These are phyloP conservation scores for Botrytis medusae DNA, from an alignment of 2,329 filamentous ascomycete genomes.

Conservation along the genomic window DNA sequence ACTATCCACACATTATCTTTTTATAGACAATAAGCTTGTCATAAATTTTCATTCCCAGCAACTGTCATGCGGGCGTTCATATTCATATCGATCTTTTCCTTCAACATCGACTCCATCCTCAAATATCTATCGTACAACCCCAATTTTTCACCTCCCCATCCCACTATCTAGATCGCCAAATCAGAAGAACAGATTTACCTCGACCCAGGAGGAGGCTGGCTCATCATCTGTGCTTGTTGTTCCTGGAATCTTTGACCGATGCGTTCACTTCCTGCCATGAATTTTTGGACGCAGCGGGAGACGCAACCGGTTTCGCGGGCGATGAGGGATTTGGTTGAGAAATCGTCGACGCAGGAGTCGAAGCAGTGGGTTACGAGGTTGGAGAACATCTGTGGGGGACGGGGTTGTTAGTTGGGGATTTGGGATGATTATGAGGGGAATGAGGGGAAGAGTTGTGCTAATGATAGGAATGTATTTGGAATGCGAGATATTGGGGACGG, in stretches of 20 bases:
- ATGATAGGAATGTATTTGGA: neutral
- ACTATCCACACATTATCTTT: conserved; percentile 4
- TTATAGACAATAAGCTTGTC: neutral
- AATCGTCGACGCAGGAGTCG: conserved; percentile 95
- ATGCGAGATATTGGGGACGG: neutral
- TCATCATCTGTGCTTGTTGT: conserved; percentile 61
- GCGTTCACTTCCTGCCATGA: conserved; percentile 86
- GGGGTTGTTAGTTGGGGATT: neutral
- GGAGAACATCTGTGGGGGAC: conserved; percentile 52
- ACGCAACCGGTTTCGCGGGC: conserved; percentile 89
- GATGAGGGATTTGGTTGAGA: conserved; percentile 93
- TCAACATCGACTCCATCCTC: neutral
- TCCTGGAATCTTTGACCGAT: conserved; percentile 87
- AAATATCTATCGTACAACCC: conserved; percentile 8
- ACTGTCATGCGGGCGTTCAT: neutral
- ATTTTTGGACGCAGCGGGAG: conserved; percentile 93
- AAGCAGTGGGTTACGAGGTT: conserved; percentile 87
- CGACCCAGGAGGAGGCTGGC: conserved; percentile 35
- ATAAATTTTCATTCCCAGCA: neutral
- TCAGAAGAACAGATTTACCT: conserved; percentile 25
- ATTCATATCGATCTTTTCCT: neutral
- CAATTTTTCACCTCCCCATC: neutral
- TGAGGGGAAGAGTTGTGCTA: neutral
- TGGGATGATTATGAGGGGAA: neutral
- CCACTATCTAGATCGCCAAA: neutral